Evolutionary conservation across 106 monocot genomes (phyloP).

Genomic region (Dendrobium huoshanense): DNA sequence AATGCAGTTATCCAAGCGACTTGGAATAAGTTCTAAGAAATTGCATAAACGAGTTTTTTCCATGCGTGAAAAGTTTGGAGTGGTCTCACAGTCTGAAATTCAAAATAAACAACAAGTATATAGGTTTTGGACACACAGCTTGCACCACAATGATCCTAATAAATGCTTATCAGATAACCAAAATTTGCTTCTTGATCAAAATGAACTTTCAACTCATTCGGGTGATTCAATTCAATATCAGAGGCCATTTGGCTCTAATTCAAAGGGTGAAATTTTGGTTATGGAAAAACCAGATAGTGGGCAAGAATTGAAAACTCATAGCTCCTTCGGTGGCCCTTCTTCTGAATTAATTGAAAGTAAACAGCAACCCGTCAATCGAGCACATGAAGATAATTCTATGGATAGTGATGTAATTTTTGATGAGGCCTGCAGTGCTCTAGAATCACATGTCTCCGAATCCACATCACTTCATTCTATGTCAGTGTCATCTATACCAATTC

Average conservation of each 20-base stretch:
- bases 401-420: slow-evolving; percentile 9
- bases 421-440: background rate
- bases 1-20: slow-evolving; percentile 37
- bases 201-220: slow-evolving; percentile 4
- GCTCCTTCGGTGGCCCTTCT: slow-evolving; percentile 3
- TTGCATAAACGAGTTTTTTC: slow-evolving; percentile 25
- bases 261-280: background rate
- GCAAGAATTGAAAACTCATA: background rate
- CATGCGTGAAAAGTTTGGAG: slow-evolving; percentile 38
- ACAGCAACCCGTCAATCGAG: background rate
- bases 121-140: slow-evolving; percentile 59
- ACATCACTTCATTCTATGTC: background rate
- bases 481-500: slow-evolving; percentile 17
- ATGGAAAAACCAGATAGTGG: slow-evolving; percentile 6
- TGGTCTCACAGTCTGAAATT: slow-evolving; percentile 43
- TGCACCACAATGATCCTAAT: slow-evolving; percentile 21
- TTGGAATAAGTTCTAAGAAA: slow-evolving; percentile 46
- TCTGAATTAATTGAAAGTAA: slow-evolving; percentile 4
- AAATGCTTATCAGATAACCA: slow-evolving; percentile 8
- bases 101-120: slow-evolving; percentile 35
- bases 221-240: slow-evolving; percentile 14
- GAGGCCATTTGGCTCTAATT: background rate
- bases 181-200: slow-evolving; percentile 14
- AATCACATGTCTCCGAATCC: background rate
- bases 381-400: background rate